Evolutionary conservation across 352 stramenopile species (phyloP).

Genomic region (Globisporangium lucens): DNA sequence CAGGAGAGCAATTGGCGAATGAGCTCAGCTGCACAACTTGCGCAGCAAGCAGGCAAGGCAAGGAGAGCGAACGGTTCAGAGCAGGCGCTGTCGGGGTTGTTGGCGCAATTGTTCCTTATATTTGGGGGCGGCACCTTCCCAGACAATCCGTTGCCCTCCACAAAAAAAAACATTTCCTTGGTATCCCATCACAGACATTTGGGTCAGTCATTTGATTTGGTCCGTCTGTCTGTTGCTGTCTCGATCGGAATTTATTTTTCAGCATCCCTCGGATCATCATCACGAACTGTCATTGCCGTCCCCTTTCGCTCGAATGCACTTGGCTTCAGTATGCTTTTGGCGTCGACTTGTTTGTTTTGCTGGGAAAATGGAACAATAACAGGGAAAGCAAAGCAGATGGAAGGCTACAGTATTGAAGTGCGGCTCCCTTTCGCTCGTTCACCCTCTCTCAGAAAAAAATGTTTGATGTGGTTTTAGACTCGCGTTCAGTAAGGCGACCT

Average conservation of each 20-base stretch:
- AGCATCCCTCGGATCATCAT: background rate
- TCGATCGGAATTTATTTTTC: conserved; percentile 2
- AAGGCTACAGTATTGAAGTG: background rate
- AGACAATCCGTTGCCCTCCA: background rate
- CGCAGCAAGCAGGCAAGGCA: no score
- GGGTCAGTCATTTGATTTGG: no score
- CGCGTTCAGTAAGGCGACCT: background rate
- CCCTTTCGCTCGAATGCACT: conserved; percentile 4
- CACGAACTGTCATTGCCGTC: background rate
- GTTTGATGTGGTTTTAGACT: background rate
- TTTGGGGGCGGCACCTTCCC: background rate
- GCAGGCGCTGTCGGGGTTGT: background rate
- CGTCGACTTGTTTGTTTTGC: background rate
- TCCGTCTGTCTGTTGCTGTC: background rate
- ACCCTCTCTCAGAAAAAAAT: background rate
- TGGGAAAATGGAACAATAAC: conserved; percentile 2
- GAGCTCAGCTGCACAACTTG: background rate
- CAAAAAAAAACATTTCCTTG: background rate
- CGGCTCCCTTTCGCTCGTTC: background rate
- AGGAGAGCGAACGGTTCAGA: background rate
- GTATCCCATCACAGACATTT: no score
- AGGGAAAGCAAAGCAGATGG: background rate
- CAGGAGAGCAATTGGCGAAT: conserved; percentile 7
- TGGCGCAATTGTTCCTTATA: conserved; percentile 1
- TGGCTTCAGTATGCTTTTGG: background rate